Evolutionary conservation across 2,329 filamentous ascomycete genomes (phyloP), one percentile per base, ranked within the genome.

Genomic region (Hypomyces rosellus): DNA sequence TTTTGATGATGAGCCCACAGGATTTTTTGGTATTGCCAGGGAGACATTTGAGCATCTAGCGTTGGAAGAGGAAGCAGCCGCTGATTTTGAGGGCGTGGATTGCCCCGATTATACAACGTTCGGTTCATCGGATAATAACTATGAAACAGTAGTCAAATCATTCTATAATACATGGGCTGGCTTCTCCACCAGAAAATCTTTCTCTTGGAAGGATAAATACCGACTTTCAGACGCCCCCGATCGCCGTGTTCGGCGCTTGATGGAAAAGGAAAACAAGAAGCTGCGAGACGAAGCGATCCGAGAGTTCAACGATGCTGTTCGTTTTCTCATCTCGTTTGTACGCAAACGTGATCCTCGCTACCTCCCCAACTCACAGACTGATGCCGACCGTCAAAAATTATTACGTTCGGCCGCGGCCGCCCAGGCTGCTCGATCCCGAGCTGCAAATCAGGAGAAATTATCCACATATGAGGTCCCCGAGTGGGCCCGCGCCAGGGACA

Each of bases 201-300:
- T 95, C 65, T 77, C 86, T 1, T 99, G 93, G 92, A 88, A 85
- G 64, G 91, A 99, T 64, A 78, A 82, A 54, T 93, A 95, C 69
- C 80, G 86, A 45, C 76, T 90, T 16, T 85, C 86, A 0, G 90
- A 96, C 59, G 92, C 90, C 1, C 89, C 90, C 1, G 92, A 99
- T 68, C 83, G 93, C 46, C 81, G 86, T 36, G 77, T 89, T 14
- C 83, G 92, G 46, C 81, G 93, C 33, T 62, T 89, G 37, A 95
- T 97, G 84, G 93, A 97, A 64, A 96, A 96, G 68, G 92, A 96
- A 65, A 99, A 99, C 67, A 88, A 84, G 59, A 87, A 86, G 56
- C 69, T 86, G 20, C 81, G 93, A 47, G 91, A 96, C 16, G 87
- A 92, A 48, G 89, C 84, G 3, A 81, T 87, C 11, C 81, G 86